phyloP scores from a whole-genome alignment of 2,329 filamentous ascomycete genomes.

The Thielaviopsis populi region DNA sequence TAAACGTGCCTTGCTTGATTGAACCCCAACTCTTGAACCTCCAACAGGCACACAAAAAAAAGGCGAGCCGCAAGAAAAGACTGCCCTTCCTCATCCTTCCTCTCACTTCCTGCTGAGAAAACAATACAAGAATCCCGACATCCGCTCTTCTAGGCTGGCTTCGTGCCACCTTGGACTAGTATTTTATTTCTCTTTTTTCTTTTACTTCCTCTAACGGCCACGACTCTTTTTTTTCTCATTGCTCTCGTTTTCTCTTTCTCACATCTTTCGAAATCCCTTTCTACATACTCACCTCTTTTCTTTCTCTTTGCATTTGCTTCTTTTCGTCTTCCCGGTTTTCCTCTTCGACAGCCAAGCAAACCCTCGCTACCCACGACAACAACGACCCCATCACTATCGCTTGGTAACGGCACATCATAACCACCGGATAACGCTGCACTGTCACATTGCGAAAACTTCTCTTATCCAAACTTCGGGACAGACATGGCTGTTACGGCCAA shows the following conservation, averaged over 20 bases:
- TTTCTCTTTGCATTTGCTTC: background rate
- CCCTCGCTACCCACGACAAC: background rate
- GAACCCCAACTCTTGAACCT: background rate
- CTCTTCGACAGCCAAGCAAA: background rate
- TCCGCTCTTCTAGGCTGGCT: background rate
- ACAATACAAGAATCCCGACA: background rate
- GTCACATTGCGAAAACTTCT: slow-evolving; percentile 3
- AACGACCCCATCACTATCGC: background rate
- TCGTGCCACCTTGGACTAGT: background rate
- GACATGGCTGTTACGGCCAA: slow-evolving; percentile 11
- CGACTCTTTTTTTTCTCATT: background rate
- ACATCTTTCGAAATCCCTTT: background rate
- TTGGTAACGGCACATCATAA: background rate
- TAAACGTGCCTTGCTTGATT: background rate
- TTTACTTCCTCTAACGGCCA: background rate
- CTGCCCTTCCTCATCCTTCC: background rate
- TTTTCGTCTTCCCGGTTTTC: background rate
- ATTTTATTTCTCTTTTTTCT: background rate
- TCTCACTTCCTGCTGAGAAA: background rate
- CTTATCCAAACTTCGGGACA: slow-evolving; percentile 1
- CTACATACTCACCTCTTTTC: background rate
- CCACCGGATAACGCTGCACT: background rate
- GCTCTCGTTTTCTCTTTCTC: background rate
- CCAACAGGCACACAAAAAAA: too few relatives aligned
- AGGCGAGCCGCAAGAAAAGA: background rate